Conservation (phyloP, 1,284 basidiomycete genomes). For the Waitea zeae region DNA sequence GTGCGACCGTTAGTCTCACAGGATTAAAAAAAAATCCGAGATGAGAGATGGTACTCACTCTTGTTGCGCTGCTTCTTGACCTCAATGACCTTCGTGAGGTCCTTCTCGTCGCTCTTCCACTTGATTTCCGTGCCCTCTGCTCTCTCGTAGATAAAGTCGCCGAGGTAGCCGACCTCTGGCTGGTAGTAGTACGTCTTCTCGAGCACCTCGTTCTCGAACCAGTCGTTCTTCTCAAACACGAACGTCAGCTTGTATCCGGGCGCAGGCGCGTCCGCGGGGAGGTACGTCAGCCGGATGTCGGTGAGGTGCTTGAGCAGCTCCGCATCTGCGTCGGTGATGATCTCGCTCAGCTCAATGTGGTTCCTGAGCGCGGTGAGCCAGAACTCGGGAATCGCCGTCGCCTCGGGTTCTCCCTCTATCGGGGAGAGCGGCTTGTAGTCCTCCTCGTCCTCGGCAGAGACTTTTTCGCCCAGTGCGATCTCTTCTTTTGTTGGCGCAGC, state of each 20-base stretch:
- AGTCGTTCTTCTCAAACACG: slow-evolving; percentile 72
- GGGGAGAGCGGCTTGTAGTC: slow-evolving; percentile 35
- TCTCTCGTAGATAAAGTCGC: slow-evolving; percentile 91
- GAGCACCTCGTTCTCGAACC: slow-evolving; percentile 71
- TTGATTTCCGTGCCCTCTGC: slow-evolving; percentile 83
- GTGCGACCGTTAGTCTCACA: too few relatives aligned
- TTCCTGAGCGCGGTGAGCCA: slow-evolving; percentile 96
- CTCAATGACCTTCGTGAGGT: slow-evolving; percentile 93
- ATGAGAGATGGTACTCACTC: slow-evolving; percentile 54
- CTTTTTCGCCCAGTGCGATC: slow-evolving; percentile 63
- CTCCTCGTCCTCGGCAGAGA: slow-evolving; percentile 51
- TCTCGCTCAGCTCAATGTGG: slow-evolving; percentile 71
- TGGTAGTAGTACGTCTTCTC: slow-evolving; percentile 96
- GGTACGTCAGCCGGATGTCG: slow-evolving; percentile 55
- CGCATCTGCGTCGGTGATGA: slow-evolving; percentile 90
- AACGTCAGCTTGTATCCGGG: slow-evolving; percentile 89
- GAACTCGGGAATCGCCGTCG: slow-evolving; percentile 80
- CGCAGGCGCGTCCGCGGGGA: slow-evolving; percentile 45
- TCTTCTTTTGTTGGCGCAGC: slow-evolving; percentile 68
- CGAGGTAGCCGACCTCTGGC: slow-evolving; percentile 82
- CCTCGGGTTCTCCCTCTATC: too few relatives aligned
- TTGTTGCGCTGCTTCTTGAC: slow-evolving; percentile 99
- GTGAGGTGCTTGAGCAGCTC: slow-evolving; percentile 52
- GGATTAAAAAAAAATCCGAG: slow-evolving; percentile 4
- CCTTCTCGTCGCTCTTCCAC: slow-evolving; percentile 94